These are phyloP conservation scores for Botrytis paeoniae DNA, from an alignment of 2,329 filamentous ascomycete genomes.

Conservation along the genomic window DNA sequence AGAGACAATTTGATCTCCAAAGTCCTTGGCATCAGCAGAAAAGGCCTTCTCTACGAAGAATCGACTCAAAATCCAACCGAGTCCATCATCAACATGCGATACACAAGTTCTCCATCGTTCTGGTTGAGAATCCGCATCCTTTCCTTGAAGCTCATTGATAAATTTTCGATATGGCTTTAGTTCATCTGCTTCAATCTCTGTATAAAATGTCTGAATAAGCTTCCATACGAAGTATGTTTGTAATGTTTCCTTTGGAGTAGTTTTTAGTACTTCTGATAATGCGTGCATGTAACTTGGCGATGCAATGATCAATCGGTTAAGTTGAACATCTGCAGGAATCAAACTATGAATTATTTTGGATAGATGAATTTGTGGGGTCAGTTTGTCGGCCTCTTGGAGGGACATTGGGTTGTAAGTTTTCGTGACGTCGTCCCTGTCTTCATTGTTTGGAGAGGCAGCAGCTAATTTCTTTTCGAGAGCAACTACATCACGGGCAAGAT, in stretches of 20 bases:
- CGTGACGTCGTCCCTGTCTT: conserved; percentile 60
- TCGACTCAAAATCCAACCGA: conserved; percentile 67
- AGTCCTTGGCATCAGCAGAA: conserved; percentile 60
- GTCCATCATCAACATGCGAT: conserved; percentile 51
- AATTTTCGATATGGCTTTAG: conserved; percentile 59
- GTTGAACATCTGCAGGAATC: conserved; percentile 48
- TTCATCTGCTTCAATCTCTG: conserved; percentile 56
- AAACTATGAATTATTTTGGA: conserved; percentile 51
- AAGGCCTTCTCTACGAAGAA: conserved; percentile 71
- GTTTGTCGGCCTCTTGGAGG: conserved; percentile 51
- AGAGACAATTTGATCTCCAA: conserved; percentile 66
- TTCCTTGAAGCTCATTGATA: conserved; percentile 57
- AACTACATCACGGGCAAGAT: conserved; percentile 44
- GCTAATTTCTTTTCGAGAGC: conserved; percentile 61
- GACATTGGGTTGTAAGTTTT: conserved; percentile 65
- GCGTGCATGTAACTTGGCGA: conserved; percentile 60
- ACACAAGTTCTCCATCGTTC: conserved; percentile 69
- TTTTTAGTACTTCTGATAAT: conserved; percentile 53
- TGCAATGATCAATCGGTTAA: conserved; percentile 54
- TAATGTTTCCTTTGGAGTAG: conserved; percentile 53
- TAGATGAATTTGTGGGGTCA: conserved; percentile 56
- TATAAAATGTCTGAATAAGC: conserved; percentile 51
- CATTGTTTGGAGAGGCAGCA: conserved; percentile 53
- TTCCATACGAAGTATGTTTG: conserved; percentile 66
- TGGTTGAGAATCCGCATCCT: conserved; percentile 57